Conservation (phyloP, 768 basidiomycete species). For the Mycena vitilis region DNA sequence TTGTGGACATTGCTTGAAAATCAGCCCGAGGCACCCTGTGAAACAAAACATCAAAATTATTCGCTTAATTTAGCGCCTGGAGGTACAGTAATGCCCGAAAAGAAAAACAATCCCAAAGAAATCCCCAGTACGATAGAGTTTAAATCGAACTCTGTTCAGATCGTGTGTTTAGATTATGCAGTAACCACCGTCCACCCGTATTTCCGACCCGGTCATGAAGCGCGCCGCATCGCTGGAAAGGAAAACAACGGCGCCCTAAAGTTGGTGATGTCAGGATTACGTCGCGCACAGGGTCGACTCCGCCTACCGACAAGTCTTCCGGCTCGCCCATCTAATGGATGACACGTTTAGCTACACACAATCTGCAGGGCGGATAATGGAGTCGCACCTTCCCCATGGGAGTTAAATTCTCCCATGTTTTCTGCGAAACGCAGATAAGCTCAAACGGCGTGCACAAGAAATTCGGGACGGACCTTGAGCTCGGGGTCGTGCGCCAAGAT, state of each 20-base stretch:
- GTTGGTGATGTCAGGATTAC: slow-evolving; percentile 19
- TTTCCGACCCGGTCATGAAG: slow-evolving; percentile 90
- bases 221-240: slow-evolving; percentile 90
- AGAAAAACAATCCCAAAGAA: no score
- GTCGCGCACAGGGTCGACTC: slow-evolving; percentile 17
- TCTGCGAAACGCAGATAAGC: slow-evolving; percentile 52
- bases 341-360: slow-evolving; percentile 32
- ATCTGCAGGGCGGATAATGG: slow-evolving; percentile 5
- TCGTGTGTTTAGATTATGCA: slow-evolving; percentile 62
- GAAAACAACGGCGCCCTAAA: slow-evolving; percentile 88
- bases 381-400: slow-evolving; percentile 83
- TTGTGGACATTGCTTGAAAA: no score
- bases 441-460: slow-evolving; percentile 7
- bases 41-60: no score
- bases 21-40: no score
- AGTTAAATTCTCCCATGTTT: slow-evolving; percentile 86
- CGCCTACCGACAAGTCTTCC: slow-evolving; percentile 83
- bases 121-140: no score
- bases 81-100: no score
- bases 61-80: no score
- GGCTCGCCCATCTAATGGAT: slow-evolving; percentile 91
- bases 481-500: slow-evolving; percentile 81
- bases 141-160: background rate
- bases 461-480: slow-evolving; percentile 67
- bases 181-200: slow-evolving; percentile 92